Base-by-base conservation (phyloP, 169 alveolate genomes). In the Plasmodium relictum region DNA sequence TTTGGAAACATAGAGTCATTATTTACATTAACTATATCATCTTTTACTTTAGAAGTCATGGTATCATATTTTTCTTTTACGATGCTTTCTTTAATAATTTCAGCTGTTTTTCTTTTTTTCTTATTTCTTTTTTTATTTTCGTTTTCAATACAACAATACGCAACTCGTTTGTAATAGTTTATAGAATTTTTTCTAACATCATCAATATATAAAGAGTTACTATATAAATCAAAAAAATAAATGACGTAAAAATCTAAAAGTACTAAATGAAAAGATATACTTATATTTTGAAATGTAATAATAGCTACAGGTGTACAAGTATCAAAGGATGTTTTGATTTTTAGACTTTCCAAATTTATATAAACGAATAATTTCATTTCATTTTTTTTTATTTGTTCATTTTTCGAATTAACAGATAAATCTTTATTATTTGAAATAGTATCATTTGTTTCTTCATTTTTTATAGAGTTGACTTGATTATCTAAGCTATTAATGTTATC, bases 181-280 rank as follows among this genome's bases (percentile, higher is more conserved):
- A 86, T 52, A 3, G 92, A 86, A 48, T 72, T 50, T 18, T 69
- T 71, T 39, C 92, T 86, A 20, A 72, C 74, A 61, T 86, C 92
- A 59, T 86, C 92, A 45, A 86, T 86, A 52, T 86, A 86, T 24
- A 86, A 56, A 20, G 92, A 86, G n/a, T 54, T 86, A 62, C 92
- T 72, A 71, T 70, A 48, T 24, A 86, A 56, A 52, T 86, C 74
- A 44, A 86, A 86, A 86, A 71, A 86, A 72, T 86, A 86, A 22
- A 86, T 72, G 24, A 26, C 54, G 52, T 86, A 86, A 72, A 86
- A 86, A 65, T 86, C 92, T n/a, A 86, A 54, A 1, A 86, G 69
- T 6, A 70, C 74, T 86, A 86, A 65, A 20, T 72, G 78, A 41
- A 86, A 86, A 12, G 92, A 86, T 20, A 86, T 86, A 44, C 87